Evolutionary conservation across 805 yeast genomes (phyloP).

Genomic region (Metschnikowia proteae): DNA sequence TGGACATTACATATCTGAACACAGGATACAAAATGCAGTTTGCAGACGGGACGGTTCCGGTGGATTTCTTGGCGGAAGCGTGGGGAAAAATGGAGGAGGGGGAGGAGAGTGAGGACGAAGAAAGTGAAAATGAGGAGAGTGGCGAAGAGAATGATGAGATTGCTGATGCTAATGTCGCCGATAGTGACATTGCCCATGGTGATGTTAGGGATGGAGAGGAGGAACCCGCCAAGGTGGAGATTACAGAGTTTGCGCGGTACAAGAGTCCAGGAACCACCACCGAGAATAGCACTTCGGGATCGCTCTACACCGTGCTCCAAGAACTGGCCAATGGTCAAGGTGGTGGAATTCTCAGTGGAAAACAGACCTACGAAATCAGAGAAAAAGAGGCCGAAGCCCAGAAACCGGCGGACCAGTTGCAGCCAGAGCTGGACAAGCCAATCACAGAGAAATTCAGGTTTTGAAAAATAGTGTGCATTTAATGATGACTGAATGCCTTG

Average conservation of each 20-base stretch:
- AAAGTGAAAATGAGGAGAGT: background rate
- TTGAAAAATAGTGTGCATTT: background rate
- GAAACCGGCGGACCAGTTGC: background rate
- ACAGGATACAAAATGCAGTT: constrained; percentile 26
- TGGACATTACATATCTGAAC: constrained; percentile 35
- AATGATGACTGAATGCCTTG: too few species aligned
- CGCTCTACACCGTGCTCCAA: constrained; percentile 15
- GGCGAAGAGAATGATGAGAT: background rate
- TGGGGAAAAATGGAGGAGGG: constrained; percentile 37
- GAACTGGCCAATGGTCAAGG: constrained; percentile 8
- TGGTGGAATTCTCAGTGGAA: constrained; percentile 1
- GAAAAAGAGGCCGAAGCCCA: background rate
- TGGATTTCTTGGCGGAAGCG: constrained; percentile 12
- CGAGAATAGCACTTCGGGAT: background rate
- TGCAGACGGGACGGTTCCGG: constrained; percentile 11
- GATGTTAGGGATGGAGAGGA: constrained; percentile 49
- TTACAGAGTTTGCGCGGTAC: constrained; percentile 10
- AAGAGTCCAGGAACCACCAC: background rate
- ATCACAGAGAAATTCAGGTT: constrained; percentile 10
- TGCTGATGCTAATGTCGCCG: too few species aligned
- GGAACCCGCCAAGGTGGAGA: constrained; percentile 25
- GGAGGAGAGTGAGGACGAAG: constrained; percentile 25
- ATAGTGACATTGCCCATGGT: background rate
- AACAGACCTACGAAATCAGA: constrained; percentile 6
- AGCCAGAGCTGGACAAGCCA: background rate